Base-by-base conservation (phyloP, 1,139 yeast species). In the Candida smagusa region DNA sequence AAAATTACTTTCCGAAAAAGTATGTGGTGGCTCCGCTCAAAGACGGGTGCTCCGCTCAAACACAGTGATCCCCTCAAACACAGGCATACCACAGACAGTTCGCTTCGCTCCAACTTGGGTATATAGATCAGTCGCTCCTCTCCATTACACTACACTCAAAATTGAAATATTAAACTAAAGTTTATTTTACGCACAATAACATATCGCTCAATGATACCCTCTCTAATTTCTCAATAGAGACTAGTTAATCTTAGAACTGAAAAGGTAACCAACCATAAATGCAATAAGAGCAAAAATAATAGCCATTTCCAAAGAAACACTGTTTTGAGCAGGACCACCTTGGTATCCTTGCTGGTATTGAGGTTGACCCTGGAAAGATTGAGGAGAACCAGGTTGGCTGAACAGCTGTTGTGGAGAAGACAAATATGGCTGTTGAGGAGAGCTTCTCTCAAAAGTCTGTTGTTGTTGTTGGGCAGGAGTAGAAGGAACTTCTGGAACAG, bases 221-320 rank as follows among this genome's bases (percentile, higher is more conserved):
- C 19, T 16, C 19, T 16, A 16, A 16, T 16, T 16, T 16, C 19
- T 4, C 19, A 16, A 16, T 16, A 26, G 13, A 22, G 26, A 26
- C 22, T 32, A 40, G 33, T 40, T 34, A 22, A 40, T 27, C 33
- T 40, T 40, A 30, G 35, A 28, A 27, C 43, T 37, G 24, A 53
- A 77, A 75, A 41, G 78, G 65, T 54, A 74, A 65, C 81, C 82
- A 78, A 37, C 84, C 84, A 79, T 63, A 64, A 79, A 79, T 37
- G 84, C 78, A 44, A 78, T 49, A 35, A 79, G 50, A 48, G 77
- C 73, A 52, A 79, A 65, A 35, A 74, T 54, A 32, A 72, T 62
- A 26, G 81, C 80, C 43, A 71, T 58, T 23, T 74, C 76, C 34
- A 77, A 57, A 11, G 84, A 77, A 36, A 79, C 65, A 9, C 80